Evolutionary conservation across 345 rosid genomes (phyloP).

Genomic region (Fremontodendron californicum): DNA sequence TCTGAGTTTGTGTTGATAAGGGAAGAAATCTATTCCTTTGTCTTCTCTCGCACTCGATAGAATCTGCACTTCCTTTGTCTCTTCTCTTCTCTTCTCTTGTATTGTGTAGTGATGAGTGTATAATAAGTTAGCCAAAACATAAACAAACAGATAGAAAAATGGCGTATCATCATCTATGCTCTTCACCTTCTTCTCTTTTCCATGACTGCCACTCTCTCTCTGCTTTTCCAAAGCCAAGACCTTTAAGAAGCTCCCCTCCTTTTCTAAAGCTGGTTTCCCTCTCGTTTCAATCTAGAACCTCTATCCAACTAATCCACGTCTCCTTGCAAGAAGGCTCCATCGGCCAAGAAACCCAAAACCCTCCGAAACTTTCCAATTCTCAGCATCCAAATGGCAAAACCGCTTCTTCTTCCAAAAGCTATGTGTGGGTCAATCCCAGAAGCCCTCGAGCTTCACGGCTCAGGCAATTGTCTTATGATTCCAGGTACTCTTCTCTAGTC

Average conservation of each 20-base stretch:
- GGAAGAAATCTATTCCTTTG: not conserved
- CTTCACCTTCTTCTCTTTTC: slow-evolving; percentile 47
- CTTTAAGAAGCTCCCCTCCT: slow-evolving; percentile 21
- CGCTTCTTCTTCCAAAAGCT: slow-evolving; percentile 26
- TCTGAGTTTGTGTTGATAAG: not conserved
- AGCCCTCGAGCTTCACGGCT: slow-evolving; percentile 73
- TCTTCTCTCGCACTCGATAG: not conserved
- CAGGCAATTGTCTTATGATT: slow-evolving; percentile 53
- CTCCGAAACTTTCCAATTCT: slow-evolving; percentile 16
- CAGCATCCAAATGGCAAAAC: slow-evolving; percentile 22
- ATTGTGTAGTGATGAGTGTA: not conserved
- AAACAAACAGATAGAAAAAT: slow-evolving; percentile 22
- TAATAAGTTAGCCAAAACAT: not conserved
- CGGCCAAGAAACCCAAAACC: slow-evolving; percentile 25
- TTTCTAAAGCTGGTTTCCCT: slow-evolving; percentile 22
- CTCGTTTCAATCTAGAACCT: slow-evolving; percentile 26
- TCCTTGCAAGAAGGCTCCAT: slow-evolving; percentile 47
- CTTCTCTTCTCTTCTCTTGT: not conserved
- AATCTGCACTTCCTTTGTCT: not conserved
- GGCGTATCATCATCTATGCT: slow-evolving; percentile 45
- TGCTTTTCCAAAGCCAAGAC: slow-evolving; percentile 26
- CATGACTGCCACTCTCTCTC: slow-evolving; percentile 31
- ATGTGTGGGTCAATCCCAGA: slow-evolving; percentile 81
- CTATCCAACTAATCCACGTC: slow-evolving; percentile 39
- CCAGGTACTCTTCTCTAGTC: slow-evolving; percentile 71